Evolutionary conservation across 495 filamentous ascomycete genomes (phyloP), one percentile per base, ranked within the genome.

Genomic region (Pyrenula massariospora): DNA sequence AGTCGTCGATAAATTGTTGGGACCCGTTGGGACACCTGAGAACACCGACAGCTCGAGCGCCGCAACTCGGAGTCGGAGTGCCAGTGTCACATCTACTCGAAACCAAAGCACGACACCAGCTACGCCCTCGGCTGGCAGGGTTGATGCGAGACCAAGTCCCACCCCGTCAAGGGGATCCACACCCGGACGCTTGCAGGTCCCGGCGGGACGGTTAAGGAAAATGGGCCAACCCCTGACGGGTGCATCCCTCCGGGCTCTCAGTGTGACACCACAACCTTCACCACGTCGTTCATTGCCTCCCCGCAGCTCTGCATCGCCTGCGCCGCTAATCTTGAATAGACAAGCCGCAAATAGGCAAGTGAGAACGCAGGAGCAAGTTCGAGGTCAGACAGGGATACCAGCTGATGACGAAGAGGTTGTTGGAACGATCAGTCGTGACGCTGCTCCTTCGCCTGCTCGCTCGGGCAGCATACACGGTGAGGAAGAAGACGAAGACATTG

Each of bases 1-100:
- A 48, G 76, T 81, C 12, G 77, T 89, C 25, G 77, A 84, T 50
- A 50, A 62, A 1, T n/a, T 61, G 8, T 62, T 59, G 22, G 53
- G 31, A 55, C 56, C 2, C 56, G 56, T 25, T 15, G 60, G 19
- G 36, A 42, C 10, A 47, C 50, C 10, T 1, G 53, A 3, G 12
- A 48, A 50, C 12, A 47, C 15, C n/a, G 31, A 52, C 8, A 52
- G 50, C 22, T 24, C 19, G 50, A 52, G 50, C 10, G 20, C 50
- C 5, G 19, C 50, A 24, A 24, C 8, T 10, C n/a, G 22, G 8
- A 52, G 50, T 10, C n/a, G 22, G 8, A 20, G 19, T 20, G 5
- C 50, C 8, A 52, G 50, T 21, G 22, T 20, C 22, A 24, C 8
- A 10, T 52, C 50, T 10, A 10, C 50, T 20, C 50, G 50, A 52